These are phyloP conservation scores for Eutypella sp. DNA, from an alignment of 2,329 filamentous ascomycete species.

Conservation along the genomic window DNA sequence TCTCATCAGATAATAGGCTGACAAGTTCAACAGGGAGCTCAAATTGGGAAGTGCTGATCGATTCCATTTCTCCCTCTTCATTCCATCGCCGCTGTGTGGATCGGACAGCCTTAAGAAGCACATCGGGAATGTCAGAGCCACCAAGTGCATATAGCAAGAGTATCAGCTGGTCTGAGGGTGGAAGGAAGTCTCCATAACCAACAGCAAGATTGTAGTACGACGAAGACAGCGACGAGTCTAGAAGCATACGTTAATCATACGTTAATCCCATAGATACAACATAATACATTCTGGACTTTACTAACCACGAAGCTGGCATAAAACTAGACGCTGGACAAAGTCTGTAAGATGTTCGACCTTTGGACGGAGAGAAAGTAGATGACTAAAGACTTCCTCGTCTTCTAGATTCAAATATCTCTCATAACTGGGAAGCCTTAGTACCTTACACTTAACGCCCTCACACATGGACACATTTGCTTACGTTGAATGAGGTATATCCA, in stretches of 20 bases:
- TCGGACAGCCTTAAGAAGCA: constrained; percentile 17
- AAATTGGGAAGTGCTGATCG: constrained; percentile 14
- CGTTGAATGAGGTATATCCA: constrained; percentile 28
- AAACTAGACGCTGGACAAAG: constrained; percentile 21
- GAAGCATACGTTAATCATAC: not conserved
- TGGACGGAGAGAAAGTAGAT: constrained; percentile 17
- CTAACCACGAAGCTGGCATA: constrained; percentile 1
- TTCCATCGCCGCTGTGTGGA: constrained; percentile 20
- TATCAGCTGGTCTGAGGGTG: constrained; percentile 17
- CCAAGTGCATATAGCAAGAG: constrained; percentile 20
- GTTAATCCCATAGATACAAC: not conserved
- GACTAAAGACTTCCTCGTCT: constrained; percentile 25
- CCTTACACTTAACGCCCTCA: not conserved
- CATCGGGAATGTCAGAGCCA: constrained; percentile 13
- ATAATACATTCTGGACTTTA: not conserved
- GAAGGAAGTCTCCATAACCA: constrained; percentile 22
- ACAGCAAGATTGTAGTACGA: constrained; percentile 20
- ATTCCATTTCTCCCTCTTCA: constrained; percentile 20
- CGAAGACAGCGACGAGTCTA: not conserved
- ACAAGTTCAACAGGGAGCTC: constrained; percentile 18
- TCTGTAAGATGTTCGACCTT: constrained; percentile 9
- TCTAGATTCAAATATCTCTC: constrained; percentile 31
- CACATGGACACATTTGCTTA: constrained; percentile 11
- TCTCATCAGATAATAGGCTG: constrained; percentile 12
- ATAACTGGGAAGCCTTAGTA: constrained; percentile 17